A percentile compares a stretch with the other conserved stretches of the same genome.
Evolutionary conservation across 306 rosid genomes (phyloP).

Genomic region (Trifolium pratense): DNA sequence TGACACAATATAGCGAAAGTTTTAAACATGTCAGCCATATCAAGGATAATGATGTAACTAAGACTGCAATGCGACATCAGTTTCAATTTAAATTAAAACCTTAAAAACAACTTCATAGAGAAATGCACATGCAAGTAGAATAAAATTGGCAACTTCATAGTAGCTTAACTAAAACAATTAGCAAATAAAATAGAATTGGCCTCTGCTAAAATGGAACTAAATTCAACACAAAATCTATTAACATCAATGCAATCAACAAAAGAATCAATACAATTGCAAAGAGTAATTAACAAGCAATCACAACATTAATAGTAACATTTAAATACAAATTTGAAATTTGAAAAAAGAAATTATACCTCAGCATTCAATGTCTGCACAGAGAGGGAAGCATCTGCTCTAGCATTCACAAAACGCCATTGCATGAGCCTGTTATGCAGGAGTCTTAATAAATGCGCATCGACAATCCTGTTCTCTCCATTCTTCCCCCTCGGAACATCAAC

Average conservation of each 20-base stretch:
- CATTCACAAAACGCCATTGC: conserved; percentile 91
- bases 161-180: not conserved
- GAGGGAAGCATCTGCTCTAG: conserved; percentile 68
- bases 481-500: conserved; percentile 73
- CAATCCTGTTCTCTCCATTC: conserved; percentile 65
- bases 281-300: conserved; percentile 8
- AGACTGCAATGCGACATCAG: not conserved
- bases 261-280: not conserved
- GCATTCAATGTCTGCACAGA: conserved; percentile 71
- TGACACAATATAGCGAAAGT: not conserved
- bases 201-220: not conserved
- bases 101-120: conserved; percentile 5
- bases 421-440: conserved; percentile 74
- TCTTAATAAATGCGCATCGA: conserved; percentile 76
- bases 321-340: not conserved
- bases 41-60: not conserved
- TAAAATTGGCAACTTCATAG: no score
- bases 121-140: not conserved
- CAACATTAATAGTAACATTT: conserved; percentile 1
- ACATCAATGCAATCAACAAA: not conserved
- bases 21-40: not conserved
- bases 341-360: conserved; percentile 63
- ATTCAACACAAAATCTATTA: conserved; percentile 13
- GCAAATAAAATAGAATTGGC: not conserved
- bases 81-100: not conserved